These are phyloP conservation scores for Knufia fluminis DNA, from an alignment of 2,329 filamentous ascomycete species.

Conservation along the genomic window DNA sequence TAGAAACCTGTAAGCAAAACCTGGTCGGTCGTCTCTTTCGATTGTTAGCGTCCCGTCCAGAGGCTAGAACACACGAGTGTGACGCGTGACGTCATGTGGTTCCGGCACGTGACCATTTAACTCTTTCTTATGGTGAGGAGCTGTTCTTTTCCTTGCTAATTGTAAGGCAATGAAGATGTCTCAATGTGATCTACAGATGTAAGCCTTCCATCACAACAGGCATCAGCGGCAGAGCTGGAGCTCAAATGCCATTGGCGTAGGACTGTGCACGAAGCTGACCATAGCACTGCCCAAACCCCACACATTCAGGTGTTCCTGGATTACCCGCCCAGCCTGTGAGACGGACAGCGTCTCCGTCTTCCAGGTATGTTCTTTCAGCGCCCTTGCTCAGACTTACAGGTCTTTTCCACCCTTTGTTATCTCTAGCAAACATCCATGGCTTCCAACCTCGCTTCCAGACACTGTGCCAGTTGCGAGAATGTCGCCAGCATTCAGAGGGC, in stretches of 20 bases:
- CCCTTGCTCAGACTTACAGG: constrained; percentile 15
- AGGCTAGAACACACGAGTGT: no score
- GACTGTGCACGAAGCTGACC: background rate
- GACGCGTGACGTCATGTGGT: no score
- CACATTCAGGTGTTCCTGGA: constrained; percentile 14
- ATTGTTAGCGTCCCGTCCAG: no score
- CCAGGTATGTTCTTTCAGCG: constrained; percentile 19
- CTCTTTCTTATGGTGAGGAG: no score
- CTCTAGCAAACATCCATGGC: constrained; percentile 26
- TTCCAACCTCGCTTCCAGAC: constrained; percentile 20
- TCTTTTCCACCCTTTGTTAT: constrained; percentile 24
- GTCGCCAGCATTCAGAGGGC: constrained; percentile 26
- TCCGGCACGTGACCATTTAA: no score
- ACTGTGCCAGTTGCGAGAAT: constrained; percentile 28
- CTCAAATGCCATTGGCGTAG: background rate
- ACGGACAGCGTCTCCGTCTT: constrained; percentile 25
- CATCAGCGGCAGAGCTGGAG: no score
- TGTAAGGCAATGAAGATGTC: no score
- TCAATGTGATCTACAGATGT: no score
- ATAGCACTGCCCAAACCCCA: constrained; percentile 27
- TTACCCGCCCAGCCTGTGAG: constrained; percentile 24
- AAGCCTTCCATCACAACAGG: no score
- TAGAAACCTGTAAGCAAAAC: no score
- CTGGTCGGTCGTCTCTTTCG: no score
- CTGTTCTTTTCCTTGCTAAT: no score